phyloP scores from a whole-genome alignment of 345 rosid genomes.

The Isatis tinctoria region DNA sequence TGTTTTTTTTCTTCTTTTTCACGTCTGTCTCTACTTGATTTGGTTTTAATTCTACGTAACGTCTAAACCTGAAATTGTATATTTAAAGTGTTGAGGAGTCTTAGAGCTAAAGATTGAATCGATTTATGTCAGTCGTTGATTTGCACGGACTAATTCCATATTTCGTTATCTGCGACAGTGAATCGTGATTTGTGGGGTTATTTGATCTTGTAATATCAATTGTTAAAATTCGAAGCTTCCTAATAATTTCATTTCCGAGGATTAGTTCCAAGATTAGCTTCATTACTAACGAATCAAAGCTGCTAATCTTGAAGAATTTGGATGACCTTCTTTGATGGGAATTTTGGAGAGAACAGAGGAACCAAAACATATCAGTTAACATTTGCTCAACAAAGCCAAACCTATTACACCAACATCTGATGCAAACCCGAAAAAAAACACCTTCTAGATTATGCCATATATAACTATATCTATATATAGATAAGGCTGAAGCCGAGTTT shows the following conservation, averaged over 20 bases:
- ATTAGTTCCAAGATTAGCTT: background rate
- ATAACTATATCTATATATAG: background rate
- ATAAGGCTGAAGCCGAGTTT: background rate
- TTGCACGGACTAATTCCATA: background rate
- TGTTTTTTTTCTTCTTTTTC: background rate
- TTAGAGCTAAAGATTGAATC: constrained; percentile 8
- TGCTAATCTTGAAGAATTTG: background rate
- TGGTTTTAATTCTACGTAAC: constrained; percentile 17
- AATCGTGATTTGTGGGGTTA: background rate
- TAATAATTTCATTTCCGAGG: background rate
- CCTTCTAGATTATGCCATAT: background rate
- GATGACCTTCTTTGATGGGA: background rate
- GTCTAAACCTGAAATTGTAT: constrained; percentile 4
- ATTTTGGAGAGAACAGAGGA: background rate
- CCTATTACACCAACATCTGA: constrained; percentile 1
- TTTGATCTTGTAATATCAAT: background rate
- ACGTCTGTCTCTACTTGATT: constrained; percentile 29
- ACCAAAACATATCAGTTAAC: background rate
- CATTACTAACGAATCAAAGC: background rate
- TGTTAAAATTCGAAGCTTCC: background rate
- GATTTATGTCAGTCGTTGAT: background rate
- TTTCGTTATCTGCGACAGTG: background rate
- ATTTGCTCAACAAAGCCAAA: constrained; percentile 6
- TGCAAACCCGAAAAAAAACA: background rate
- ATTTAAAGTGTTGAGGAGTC: constrained; percentile 13